Evolutionary conservation across 768 basidiomycete genomes (phyloP), one percentile per base, ranked within the genome.

Genomic region (Termitomyces sp.): DNA sequence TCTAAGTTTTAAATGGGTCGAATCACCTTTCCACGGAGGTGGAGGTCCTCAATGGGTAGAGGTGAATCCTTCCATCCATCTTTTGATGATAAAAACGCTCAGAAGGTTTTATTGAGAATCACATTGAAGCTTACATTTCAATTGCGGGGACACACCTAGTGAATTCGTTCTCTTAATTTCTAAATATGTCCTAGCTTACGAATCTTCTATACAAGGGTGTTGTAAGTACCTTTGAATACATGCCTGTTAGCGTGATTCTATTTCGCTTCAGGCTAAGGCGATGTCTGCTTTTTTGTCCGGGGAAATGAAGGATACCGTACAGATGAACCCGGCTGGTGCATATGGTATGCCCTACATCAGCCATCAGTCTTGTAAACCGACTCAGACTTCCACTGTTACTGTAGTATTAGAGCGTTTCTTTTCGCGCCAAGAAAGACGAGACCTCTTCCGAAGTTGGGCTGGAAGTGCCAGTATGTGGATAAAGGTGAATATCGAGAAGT

Each of bases 261-360:
- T 41, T 58, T 54, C 28, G 55, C 5, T 18, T 38, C 53, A 91
- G 91, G 81, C 91, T 1, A 99, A 98, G 75, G 91, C 95, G 0
- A 95, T 98, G 92, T 74, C 95, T 0, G 95, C 97, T 0, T 93
- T 98, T 70, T 76, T 98, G 43, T 94, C 92, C 0, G 96, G 96
- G 12, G 96, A 98, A 73, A 97, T 98, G 82, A 88, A 89, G 69
- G 93, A 96, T 64, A 95, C 93, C 0, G 91, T 93, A 5, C 85
- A 92, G 68, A 80, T 95, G 75, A 86, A 89, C 67, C 88, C 88
- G 14, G 89, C 87, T 14, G 91, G 88, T 16, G 84, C 86, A 51
- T 90, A 91, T 69, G 87, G 87, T 87, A 51, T 32, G 77, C 60
- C 10, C 14, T 44, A 28, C 26, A 32, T 14, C 5, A n/a, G 1